These are phyloP conservation scores for Sporothrix euskadiensis DNA, from an alignment of 2,329 filamentous ascomycete genomes.

Conservation along the genomic window DNA sequence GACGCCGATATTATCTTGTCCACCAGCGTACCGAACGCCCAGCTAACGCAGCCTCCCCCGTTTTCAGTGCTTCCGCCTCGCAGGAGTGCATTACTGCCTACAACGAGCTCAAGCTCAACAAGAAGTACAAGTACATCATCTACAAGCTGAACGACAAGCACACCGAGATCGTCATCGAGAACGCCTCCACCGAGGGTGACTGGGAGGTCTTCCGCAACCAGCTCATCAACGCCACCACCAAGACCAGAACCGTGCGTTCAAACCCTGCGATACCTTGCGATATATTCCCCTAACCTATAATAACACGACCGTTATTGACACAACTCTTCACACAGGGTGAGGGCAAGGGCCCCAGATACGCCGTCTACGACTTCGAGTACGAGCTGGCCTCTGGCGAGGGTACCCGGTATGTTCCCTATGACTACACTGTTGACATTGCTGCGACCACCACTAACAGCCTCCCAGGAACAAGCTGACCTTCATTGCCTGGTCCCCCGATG, in stretches of 20 bases:
- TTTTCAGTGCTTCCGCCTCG: slow-evolving; percentile 64
- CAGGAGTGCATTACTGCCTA: slow-evolving; percentile 70
- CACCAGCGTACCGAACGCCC: not conserved
- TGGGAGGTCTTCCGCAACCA: slow-evolving; percentile 74
- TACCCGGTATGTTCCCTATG: slow-evolving; percentile 55
- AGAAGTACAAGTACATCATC: slow-evolving; percentile 83
- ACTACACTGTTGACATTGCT: not conserved
- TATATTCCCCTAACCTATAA: not conserved
- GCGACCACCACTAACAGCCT: not conserved
- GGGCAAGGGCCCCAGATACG: slow-evolving; percentile 73
- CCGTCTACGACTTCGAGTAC: slow-evolving; percentile 84
- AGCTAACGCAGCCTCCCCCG: not conserved
- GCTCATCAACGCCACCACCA: slow-evolving; percentile 71
- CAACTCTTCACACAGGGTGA: slow-evolving; percentile 49
- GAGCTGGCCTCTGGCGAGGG: slow-evolving; percentile 70
- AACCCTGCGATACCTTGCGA: slow-evolving; percentile 18
- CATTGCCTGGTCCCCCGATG: slow-evolving; percentile 78
- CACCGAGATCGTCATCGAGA: slow-evolving; percentile 79
- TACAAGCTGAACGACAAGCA: slow-evolving; percentile 83
- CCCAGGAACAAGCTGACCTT: slow-evolving; percentile 70
- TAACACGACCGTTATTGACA: not conserved
- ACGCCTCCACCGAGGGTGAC: slow-evolving; percentile 65
- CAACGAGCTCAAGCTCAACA: slow-evolving; percentile 81
- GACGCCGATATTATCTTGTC: not conserved
- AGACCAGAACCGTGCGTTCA: slow-evolving; percentile 64